A percentile compares a stretch with the other conserved stretches of the same genome.
These are phyloP conservation scores for Heliosperma pusillum DNA, from an alignment of 148 eudicot genomes.

Conservation along the genomic window DNA sequence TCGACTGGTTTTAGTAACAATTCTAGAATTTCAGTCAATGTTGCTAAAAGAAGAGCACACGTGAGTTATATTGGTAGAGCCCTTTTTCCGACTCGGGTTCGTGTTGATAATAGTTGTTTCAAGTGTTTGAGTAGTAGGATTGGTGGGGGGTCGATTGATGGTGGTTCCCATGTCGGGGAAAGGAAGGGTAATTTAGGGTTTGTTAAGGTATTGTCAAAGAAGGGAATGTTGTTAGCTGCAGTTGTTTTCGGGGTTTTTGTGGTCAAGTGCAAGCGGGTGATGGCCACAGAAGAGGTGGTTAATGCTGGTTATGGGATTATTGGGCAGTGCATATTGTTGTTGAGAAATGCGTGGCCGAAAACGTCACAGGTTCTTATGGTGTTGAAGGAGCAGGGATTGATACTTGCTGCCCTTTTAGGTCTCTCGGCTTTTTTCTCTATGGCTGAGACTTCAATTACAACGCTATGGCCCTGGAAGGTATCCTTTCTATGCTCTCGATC, in stretches of 20 bases:
- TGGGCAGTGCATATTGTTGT: conserved; percentile 41
- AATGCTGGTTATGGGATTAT: conserved; percentile 49
- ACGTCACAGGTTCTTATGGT: conserved; percentile 66
- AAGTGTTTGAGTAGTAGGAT: conserved; percentile 29
- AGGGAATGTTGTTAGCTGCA: conserved; percentile 45
- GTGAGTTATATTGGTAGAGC: conserved; percentile 19
- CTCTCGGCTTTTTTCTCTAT: conserved; percentile 93
- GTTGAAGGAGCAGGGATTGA: conserved; percentile 78
- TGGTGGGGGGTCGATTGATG: conserved; percentile 15
- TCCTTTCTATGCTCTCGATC: neutral
- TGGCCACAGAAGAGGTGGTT: conserved; percentile 51
- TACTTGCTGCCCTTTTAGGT: conserved; percentile 68
- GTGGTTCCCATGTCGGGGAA: conserved; percentile 11
- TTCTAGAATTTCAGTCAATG: conserved; percentile 22
- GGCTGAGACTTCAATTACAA: conserved; percentile 98
- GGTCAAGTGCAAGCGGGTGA: conserved; percentile 46
- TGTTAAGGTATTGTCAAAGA: conserved; percentile 39
- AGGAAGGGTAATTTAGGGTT: conserved; percentile 23
- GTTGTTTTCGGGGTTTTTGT: conserved; percentile 50
- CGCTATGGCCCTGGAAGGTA: conserved; percentile 99
- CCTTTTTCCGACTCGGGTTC: conserved; percentile 12
- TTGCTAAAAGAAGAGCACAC: conserved; percentile 14
- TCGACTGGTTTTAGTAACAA: conserved; percentile 15
- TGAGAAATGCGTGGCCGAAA: conserved; percentile 72
- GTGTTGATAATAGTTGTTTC: conserved; percentile 17